Base-by-base conservation (phyloP, 148 eudicot genomes). In the Cornus suecica region DNA sequence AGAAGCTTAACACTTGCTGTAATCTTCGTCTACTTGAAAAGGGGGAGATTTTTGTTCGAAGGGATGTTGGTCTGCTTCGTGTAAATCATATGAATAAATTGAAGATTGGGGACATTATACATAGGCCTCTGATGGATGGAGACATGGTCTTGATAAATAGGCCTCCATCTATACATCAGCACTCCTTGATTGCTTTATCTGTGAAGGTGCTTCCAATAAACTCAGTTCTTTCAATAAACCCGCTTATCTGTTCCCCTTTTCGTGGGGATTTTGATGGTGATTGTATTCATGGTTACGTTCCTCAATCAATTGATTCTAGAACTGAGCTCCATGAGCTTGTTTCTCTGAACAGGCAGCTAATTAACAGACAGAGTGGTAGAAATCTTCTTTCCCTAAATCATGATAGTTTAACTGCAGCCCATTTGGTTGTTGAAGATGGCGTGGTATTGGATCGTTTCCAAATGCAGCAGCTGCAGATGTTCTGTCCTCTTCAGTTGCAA, bases 251-350 rank as follows among this genome's bases (percentile, higher is more conserved):
- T 83, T 83, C 92, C 62, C 99, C 99, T 27, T 86, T 95, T 28
- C 88, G 88, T 26, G 99, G 97, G 22, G 99, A 95, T 79, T 95
- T 95, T 67, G 99, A 95, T 61, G 99, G 99, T 42, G 99, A 95
- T 75, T 90, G 97, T 79, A 86, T 92, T 71, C 99, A 95, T 69
- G 99, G 97, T 7, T 95, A 84, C 68, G 85, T 95, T 67, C 95
- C 99, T 63, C 97, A 95, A 69, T 90, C 97, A 8, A 76, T 91
- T n/a, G 88, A 87, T 22, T 74, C 90, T 14, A 78, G 97, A 72
- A 84, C 87, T 27, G 99, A 95, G 87, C 91, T 95, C n/a, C 82
- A 69, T 24, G 97, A 95, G 84, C 94, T 95, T 34, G 97, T 92
- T 74, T 89, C 90, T 25, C 76, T 95, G 68, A 86, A 87, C 70